These are phyloP conservation scores for Solanum hybrid DNA, from an alignment of 305 asterid genomes.

Conservation along the genomic window DNA sequence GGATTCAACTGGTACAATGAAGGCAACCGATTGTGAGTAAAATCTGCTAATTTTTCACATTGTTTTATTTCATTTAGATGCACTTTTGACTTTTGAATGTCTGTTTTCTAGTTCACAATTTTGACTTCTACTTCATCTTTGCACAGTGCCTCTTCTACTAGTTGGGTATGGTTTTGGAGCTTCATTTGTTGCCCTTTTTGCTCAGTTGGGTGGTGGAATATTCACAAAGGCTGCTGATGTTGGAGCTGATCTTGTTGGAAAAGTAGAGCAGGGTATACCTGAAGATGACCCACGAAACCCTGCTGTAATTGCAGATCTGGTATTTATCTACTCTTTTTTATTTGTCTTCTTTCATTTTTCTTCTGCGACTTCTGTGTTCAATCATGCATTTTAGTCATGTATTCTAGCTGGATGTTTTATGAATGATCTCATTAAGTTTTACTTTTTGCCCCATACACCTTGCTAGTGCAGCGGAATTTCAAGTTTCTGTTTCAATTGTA, in stretches of 20 bases:
- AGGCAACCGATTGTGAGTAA: conserved; percentile 84
- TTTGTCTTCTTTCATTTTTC: conserved; percentile 2
- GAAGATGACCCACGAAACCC: conserved; percentile 99
- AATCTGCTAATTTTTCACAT: conserved; percentile 18
- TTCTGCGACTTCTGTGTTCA: not conserved
- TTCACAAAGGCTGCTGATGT: conserved; percentile 99
- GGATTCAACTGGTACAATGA: conserved; percentile 83
- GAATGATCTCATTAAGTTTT: not conserved
- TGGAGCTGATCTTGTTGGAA: conserved; percentile 99
- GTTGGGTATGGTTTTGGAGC: conserved; percentile 99
- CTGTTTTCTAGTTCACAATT: conserved; percentile 10
- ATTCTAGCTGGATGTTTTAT: not conserved
- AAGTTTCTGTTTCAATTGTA: not conserved
- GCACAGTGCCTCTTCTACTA: conserved; percentile 93
- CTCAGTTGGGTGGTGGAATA: conserved; percentile 99
- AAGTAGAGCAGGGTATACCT: conserved; percentile 99
- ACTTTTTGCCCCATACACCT: not conserved
- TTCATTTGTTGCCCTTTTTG: conserved; percentile 99
- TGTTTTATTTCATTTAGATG: conserved; percentile 10
- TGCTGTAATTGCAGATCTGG: conserved; percentile 99
- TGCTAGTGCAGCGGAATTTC: not conserved
- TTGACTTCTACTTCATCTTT: not conserved
- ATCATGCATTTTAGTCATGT: not conserved
- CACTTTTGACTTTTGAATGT: conserved; percentile 1
- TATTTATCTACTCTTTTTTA: conserved; percentile 18